phyloP scores from a whole-genome alignment of 2,329 filamentous ascomycete genomes.

The Gremmenia infestans region DNA sequence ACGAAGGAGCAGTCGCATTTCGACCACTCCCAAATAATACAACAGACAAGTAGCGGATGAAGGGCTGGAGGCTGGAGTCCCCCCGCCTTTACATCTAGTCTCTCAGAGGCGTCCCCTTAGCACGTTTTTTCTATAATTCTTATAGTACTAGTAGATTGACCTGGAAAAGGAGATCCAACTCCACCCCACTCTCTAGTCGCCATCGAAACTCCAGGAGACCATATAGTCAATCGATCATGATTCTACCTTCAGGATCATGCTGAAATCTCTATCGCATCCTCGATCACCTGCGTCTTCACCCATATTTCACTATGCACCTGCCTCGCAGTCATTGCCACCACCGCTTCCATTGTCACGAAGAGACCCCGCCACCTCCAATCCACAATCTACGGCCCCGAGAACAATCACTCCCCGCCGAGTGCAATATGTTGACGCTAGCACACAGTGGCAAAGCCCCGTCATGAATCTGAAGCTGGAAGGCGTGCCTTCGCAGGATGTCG shows the following conservation, averaged over 20 bases:
- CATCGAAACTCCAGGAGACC: background rate
- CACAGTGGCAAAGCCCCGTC: conserved; percentile 27
- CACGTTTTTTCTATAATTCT: no score
- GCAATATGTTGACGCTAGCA: conserved; percentile 28
- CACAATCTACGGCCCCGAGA: conserved; percentile 12
- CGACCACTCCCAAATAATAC: no score
- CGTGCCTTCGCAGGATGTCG: conserved; percentile 3
- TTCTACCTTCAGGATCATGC: conserved; percentile 24
- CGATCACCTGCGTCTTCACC: conserved; percentile 27
- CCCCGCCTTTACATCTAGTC: no score
- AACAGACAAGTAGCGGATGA: no score
- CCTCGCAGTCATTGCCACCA: conserved; percentile 18
- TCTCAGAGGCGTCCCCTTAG: no score
- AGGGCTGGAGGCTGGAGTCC: no score
- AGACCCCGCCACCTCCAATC: conserved; percentile 15
- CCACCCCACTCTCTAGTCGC: background rate
- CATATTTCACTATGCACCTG: conserved; percentile 27
- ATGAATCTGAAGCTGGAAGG: conserved; percentile 19
- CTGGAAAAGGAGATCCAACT: background rate
- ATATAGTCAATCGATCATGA: conserved; percentile 13
- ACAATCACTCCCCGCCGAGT: conserved; percentile 12
- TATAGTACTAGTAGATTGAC: background rate
- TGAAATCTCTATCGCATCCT: conserved; percentile 25
- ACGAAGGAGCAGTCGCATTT: no score
- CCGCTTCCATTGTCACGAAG: conserved; percentile 24